Evolutionary conservation across 164 flowering plant genomes (phyloP), one percentile per base, ranked within the genome.

Genomic region (Annona squamosa): DNA sequence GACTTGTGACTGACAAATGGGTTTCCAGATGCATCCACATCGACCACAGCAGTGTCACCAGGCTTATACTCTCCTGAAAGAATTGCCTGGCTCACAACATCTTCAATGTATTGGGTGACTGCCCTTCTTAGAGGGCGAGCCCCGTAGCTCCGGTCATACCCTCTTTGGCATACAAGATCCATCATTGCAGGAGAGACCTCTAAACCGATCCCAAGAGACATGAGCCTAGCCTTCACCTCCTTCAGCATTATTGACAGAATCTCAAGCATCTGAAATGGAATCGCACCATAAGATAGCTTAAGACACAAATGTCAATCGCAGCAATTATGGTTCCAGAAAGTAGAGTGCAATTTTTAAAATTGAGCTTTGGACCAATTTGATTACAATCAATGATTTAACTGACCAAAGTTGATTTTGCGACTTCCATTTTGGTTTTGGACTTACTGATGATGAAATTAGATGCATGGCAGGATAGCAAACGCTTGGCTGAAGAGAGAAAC

Each of bases 51-150:
- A 62, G 87, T 83, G 70, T 93, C 97, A 18, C 97, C 97, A 3
- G 89, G 85, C 77, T 82, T 85, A 86, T 69, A 86, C 45, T 81
- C 74, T 71, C 89, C 91, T 4, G 85, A 72, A 48, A 93, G 94
- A 10, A 91, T 44, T 46, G 92, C 90, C 79, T 93, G 97, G 46
- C 91, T 86, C 69, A 93, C 65, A n/a, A 75, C 85, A 77, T 91
- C 90, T 81, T 93, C 98, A 26, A 93, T 76, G 3, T 90, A 68
- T 1, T 44, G 84, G 17, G 89, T 86, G 10, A 93, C 87, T 4
- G 94, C 90, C 77, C 97, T 82, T 77, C 97, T 81, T 6, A 93
- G 86, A 46, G 92, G 90, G 18, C 98, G 87, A 1, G 95, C 98
- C 2, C 98, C 98, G 68, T 89, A 89, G 71, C 77, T 80, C 13